These are phyloP conservation scores for Kuraishia molischiana DNA, from an alignment of 805 yeast species.

Conservation along the genomic window DNA sequence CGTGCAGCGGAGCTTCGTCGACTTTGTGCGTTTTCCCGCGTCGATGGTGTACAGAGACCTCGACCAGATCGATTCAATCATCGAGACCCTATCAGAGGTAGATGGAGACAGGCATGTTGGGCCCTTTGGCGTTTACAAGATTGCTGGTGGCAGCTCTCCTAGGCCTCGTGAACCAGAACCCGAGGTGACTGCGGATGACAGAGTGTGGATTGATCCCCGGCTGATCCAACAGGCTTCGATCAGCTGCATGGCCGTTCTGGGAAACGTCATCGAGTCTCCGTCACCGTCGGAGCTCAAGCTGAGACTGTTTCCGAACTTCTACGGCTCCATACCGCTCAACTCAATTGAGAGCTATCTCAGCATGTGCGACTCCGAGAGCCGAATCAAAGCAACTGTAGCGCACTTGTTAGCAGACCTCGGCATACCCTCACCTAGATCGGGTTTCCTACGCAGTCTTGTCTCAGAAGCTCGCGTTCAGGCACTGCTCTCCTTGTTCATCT, in stretches of 20 bases:
- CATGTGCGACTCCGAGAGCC: no score
- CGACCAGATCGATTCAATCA: slow-evolving; percentile 27
- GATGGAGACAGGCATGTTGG: not conserved
- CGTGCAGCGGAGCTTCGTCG: slow-evolving; percentile 19
- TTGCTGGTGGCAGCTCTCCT: not conserved
- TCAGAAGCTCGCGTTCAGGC: no score
- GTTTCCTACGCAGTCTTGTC: not conserved
- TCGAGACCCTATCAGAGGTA: slow-evolving; percentile 25
- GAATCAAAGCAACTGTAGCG: not conserved
- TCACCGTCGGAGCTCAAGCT: not conserved
- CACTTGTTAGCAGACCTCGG: not conserved
- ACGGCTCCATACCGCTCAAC: not conserved
- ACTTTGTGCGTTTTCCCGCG: slow-evolving; percentile 24
- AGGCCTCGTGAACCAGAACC: not conserved
- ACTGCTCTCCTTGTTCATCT: no score
- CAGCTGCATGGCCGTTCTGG: not conserved
- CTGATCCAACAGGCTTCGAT: not conserved
- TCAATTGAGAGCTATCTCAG: not conserved
- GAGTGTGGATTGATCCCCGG: not conserved
- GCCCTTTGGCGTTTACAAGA: not conserved
- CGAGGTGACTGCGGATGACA: not conserved
- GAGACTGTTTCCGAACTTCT: not conserved
- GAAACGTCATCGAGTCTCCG: no score
- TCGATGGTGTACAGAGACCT: slow-evolving; percentile 16
- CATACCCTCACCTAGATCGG: not conserved